A percentile compares a stretch with the other conserved stretches of the same genome.
Conservation (phyloP, 768 basidiomycete genomes). For the Russula earlei region DNA sequence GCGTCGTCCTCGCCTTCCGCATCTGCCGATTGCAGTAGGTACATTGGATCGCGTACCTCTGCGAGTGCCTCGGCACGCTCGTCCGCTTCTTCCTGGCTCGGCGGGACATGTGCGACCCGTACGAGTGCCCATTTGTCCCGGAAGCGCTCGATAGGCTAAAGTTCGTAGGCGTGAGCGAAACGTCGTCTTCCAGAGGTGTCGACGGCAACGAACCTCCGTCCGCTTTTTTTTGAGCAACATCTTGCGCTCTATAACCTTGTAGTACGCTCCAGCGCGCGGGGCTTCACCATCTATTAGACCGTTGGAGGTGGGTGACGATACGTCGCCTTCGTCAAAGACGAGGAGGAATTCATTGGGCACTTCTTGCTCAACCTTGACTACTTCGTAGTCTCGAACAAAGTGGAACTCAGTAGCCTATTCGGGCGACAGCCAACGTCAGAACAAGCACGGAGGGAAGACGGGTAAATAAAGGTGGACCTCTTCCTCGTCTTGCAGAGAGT, state of each 20-base stretch:
- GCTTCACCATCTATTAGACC: constrained; percentile 8
- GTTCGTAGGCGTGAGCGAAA: constrained; percentile 2
- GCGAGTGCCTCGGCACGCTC: constrained; percentile 73
- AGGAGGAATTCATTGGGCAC: constrained; percentile 78
- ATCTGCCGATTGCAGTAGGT: constrained; percentile 39
- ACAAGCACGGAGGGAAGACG: no score
- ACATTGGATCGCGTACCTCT: constrained; percentile 62
- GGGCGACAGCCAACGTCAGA: not conserved
- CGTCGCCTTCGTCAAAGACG: constrained; percentile 49
- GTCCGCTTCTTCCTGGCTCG: constrained; percentile 64
- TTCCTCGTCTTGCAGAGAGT: constrained; percentile 41
- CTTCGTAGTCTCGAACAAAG: constrained; percentile 79
- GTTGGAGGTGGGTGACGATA: not conserved
- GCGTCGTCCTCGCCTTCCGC: constrained; percentile 49
- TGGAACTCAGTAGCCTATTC: constrained; percentile 59
- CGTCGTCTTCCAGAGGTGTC: no score
- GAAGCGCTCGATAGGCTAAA: constrained; percentile 60
- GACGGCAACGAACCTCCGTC: constrained; percentile 49
- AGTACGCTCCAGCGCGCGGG: constrained; percentile 57
- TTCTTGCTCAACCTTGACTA: constrained; percentile 78
- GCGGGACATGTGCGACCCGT: constrained; percentile 56
- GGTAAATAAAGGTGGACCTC: constrained; percentile 33
- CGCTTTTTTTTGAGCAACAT: constrained; percentile 83
- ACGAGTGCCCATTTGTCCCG: constrained; percentile 79
- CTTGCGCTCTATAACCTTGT: constrained; percentile 83